These are phyloP conservation scores for Leccinum barrowsii DNA, from an alignment of 768 basidiomycete genomes.

Conservation along the genomic window DNA sequence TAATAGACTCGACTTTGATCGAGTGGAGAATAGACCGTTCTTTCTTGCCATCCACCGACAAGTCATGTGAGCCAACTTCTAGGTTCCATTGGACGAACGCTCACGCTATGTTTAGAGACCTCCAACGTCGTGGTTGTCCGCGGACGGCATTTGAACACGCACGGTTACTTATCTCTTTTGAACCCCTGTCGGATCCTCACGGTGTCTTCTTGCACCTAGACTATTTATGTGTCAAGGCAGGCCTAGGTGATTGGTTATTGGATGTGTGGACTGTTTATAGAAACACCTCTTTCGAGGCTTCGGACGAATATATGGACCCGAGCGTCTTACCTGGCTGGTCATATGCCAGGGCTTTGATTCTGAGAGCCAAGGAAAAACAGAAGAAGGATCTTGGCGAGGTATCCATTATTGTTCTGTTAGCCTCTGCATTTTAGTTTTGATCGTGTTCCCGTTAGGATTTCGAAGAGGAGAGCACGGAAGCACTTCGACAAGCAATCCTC, in stretches of 20 bases:
- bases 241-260: conserved; percentile 78
- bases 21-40: conserved; percentile 89
- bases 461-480: conserved; percentile 53
- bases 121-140: conserved; percentile 85
- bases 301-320: conserved; percentile 42
- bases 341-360: conserved; percentile 67
- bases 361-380: conserved; percentile 50
- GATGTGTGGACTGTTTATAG: conserved; percentile 45
- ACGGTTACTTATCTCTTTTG: conserved; percentile 78
- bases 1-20: conserved; percentile 85
- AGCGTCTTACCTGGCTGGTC: conserved; percentile 73
- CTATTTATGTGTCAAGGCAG: conserved; percentile 76
- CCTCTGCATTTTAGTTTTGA: conserved; percentile 2
- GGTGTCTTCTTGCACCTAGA: conserved; percentile 82
- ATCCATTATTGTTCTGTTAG: neutral
- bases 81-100: neutral
- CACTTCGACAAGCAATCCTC: conserved; percentile 68
- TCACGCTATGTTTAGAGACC: conserved; percentile 48
- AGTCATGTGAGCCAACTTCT: conserved; percentile 54
- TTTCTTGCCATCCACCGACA: conserved; percentile 86
- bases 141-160: conserved; percentile 91
- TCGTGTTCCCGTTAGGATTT: conserved; percentile 39
- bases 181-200: conserved; percentile 87
- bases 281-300: conserved; percentile 7
- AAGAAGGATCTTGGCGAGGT: conserved; percentile 41